A percentile compares a stretch with the other conserved stretches of the same genome.
Conservation (phyloP, 768 basidiomycete species). For the Suillus spraguei region DNA sequence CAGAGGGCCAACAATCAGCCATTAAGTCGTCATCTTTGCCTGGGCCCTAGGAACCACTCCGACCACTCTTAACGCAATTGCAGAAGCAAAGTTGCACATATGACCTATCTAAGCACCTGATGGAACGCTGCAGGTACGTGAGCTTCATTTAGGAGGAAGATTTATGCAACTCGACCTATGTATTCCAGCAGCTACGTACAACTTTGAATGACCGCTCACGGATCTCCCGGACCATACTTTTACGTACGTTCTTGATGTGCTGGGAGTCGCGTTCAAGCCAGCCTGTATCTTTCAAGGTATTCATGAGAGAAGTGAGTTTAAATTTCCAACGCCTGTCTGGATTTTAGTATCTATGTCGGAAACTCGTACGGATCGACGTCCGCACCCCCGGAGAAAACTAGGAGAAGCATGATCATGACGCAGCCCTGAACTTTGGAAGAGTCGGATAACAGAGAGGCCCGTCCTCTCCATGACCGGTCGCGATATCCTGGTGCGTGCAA, state of each 20-base stretch:
- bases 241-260: constrained; percentile 64
- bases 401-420: background rate
- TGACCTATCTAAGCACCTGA: constrained; percentile 46
- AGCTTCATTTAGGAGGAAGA: background rate
- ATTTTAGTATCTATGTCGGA: background rate
- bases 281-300: too few species aligned
- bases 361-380: background rate
- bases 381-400: background rate
- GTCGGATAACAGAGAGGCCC: background rate
- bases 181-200: background rate
- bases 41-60: constrained; percentile 66
- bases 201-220: constrained; percentile 38
- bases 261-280: constrained; percentile 29
- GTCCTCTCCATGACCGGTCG: background rate
- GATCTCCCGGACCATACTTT: constrained; percentile 34
- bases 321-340: background rate
- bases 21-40: constrained; percentile 43
- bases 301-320: background rate
- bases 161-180: background rate
- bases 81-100: constrained; percentile 47
- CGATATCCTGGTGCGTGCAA: background rate
- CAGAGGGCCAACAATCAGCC: constrained; percentile 38
- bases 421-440: background rate
- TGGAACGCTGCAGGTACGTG: constrained; percentile 65
- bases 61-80: constrained; percentile 75